Evolutionary conservation across 2,329 filamentous ascomycete genomes (phyloP).

Genomic region (Pseudogymnoascus destructans): DNA sequence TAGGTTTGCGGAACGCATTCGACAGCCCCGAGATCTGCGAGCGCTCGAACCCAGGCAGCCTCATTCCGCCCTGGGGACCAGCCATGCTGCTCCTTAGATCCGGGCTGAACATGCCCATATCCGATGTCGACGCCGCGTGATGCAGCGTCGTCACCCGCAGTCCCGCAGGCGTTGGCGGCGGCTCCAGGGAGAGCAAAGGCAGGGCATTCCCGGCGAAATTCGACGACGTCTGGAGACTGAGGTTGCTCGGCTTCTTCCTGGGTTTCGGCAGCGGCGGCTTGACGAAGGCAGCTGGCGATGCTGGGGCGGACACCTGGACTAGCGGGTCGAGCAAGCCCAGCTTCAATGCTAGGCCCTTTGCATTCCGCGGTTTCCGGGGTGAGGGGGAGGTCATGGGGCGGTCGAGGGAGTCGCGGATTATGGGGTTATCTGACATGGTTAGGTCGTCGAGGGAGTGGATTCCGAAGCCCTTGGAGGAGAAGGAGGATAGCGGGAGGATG

Average conservation of each 20-base stretch:
- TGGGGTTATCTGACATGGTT: constrained; percentile 23
- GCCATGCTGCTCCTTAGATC: not conserved
- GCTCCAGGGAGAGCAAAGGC: constrained; percentile 35
- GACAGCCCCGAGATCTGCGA: constrained; percentile 46
- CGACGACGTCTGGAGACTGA: constrained; percentile 62
- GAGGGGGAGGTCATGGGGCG: constrained; percentile 56
- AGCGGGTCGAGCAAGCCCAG: constrained; percentile 38
- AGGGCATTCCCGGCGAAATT: constrained; percentile 28
- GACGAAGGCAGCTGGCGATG: constrained; percentile 64
- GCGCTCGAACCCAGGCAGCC: constrained; percentile 33
- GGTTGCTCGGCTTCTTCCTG: constrained; percentile 57
- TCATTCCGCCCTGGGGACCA: constrained; percentile 42
- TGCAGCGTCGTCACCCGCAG: constrained; percentile 6
- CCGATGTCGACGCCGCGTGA: constrained; percentile 5
- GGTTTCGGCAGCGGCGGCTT: constrained; percentile 60
- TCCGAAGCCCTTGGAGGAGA: constrained; percentile 45
- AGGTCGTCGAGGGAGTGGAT: constrained; percentile 26
- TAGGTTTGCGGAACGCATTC: constrained; percentile 14
- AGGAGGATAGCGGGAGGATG: constrained; percentile 56
- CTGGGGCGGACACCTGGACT: constrained; percentile 38
- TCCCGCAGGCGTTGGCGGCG: constrained; percentile 13
- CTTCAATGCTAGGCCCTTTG: constrained; percentile 74
- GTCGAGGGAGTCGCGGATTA: constrained; percentile 20
- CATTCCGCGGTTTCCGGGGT: constrained; percentile 62
- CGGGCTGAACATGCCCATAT: constrained; percentile 9